Percentiles rank a stretch among this genome's conserved stretches.
Evolutionary conservation across 345 rosid species (phyloP).

Genomic region (Litchi chinensis): DNA sequence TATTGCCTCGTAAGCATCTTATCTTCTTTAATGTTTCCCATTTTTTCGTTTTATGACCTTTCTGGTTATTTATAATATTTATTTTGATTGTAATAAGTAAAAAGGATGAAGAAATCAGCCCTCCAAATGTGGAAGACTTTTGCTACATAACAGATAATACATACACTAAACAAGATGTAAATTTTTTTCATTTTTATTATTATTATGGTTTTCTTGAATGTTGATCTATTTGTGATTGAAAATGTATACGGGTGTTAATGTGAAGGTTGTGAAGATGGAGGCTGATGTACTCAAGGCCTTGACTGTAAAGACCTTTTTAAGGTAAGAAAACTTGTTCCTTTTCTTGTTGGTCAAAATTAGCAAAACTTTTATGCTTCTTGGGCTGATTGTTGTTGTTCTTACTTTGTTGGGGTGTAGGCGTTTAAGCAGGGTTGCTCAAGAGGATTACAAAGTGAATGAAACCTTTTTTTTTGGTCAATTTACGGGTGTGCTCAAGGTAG

Average conservation of each 20-base stretch:
- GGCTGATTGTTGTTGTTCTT: not conserved
- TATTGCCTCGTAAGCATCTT: conserved; percentile 73
- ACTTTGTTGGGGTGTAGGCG: conserved; percentile 41
- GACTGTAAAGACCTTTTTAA: conserved; percentile 51
- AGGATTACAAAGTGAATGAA: conserved; percentile 50
- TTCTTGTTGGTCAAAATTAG: not conserved
- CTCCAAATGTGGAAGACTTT: conserved; percentile 73
- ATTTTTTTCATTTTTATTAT: not conserved
- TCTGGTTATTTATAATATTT: not conserved
- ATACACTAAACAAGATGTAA: conserved; percentile 59
- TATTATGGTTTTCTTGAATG: not conserved
- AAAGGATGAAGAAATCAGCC: conserved; percentile 74
- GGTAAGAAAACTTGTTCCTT: conserved; percentile 30
- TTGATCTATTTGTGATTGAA: not conserved
- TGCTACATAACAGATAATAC: conserved; percentile 74
- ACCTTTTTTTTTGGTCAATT: not conserved
- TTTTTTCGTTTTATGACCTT: not conserved
- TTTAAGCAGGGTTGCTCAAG: conserved; percentile 64
- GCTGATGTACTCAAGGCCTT: conserved; percentile 59
- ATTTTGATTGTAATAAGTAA: conserved; percentile 38
- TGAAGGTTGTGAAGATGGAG: conserved; percentile 79
- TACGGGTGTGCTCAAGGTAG: not conserved
- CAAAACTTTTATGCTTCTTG: not conserved
- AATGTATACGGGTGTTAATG: not conserved
- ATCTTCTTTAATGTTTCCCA: not conserved